Conservation (phyloP, 805 yeast species). For the Kregervanrija pseudodelftensis region DNA sequence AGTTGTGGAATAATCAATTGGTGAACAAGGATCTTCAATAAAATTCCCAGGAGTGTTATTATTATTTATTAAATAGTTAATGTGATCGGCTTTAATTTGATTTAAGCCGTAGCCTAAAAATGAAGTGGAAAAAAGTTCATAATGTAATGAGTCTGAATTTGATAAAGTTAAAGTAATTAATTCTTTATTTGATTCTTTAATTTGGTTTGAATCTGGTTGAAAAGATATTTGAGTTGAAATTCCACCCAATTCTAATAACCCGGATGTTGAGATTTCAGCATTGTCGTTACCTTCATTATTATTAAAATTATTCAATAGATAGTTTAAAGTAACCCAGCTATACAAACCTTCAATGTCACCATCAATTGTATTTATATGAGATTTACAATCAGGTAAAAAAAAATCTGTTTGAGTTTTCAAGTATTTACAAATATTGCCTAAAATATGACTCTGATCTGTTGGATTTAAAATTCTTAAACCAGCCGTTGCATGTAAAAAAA, state of each 20-base stretch:
- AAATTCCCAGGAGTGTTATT: constrained; percentile 11
- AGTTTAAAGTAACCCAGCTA: constrained; percentile 62
- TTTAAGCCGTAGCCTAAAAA: constrained; percentile 56
- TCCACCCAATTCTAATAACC: constrained; percentile 58
- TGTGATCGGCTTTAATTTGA: constrained; percentile 45
- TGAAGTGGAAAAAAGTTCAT: constrained; percentile 45
- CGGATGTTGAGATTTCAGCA: constrained; percentile 40
- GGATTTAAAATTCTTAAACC: constrained; percentile 57
- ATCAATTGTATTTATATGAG: constrained; percentile 53
- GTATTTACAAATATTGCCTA: constrained; percentile 44
- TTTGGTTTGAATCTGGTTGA: constrained; percentile 45
- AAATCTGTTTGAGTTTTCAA: constrained; percentile 40
- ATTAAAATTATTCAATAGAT: constrained; percentile 40
- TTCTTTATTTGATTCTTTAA: constrained; percentile 37
- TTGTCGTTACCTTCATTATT: constrained; percentile 28
- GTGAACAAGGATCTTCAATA: constrained; percentile 51
- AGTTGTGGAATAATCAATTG: constrained; percentile 32
- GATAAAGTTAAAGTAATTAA: constrained; percentile 40
- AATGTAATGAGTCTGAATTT: constrained; percentile 27
- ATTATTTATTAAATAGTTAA: constrained; percentile 27
- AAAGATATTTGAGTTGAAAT: constrained; percentile 61
- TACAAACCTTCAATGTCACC: constrained; percentile 63
- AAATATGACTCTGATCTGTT: constrained; percentile 34
- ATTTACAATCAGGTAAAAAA: constrained; percentile 52
- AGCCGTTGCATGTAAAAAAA: constrained; percentile 64